Percentiles rank a stretch among this genome's conserved stretches.
Evolutionary conservation across 2,329 filamentous ascomycete genomes (phyloP).

Genomic region (Aureobasidium vineae): DNA sequence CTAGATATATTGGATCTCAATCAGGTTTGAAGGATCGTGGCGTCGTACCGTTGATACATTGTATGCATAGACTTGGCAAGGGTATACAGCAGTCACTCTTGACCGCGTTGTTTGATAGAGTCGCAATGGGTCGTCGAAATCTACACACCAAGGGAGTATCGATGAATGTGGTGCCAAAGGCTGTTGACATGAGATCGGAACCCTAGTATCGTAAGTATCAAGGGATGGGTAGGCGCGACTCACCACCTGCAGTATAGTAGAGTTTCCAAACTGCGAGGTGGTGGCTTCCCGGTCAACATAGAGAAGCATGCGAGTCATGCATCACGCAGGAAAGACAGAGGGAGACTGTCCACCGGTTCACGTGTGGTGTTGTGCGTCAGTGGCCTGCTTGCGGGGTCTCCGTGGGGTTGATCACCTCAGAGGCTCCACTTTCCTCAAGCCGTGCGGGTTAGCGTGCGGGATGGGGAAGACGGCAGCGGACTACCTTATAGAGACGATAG

Average conservation of each 20-base stretch:
- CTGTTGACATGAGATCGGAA: not conserved
- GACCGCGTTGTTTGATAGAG: not conserved
- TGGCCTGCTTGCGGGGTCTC: not conserved
- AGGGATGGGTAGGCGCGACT: not conserved
- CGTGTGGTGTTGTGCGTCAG: not conserved
- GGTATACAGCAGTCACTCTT: not conserved
- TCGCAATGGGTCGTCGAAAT: too few species aligned
- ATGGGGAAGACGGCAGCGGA: not conserved
- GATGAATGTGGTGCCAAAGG: not conserved
- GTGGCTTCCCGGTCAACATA: not conserved
- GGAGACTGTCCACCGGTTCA: conserved; percentile 4
- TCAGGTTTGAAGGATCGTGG: not conserved
- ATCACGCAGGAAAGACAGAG: not conserved
- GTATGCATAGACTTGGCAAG: not conserved
- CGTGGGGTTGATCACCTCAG: not conserved
- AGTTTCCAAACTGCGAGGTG: not conserved
- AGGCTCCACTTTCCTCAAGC: not conserved
- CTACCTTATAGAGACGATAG: not conserved
- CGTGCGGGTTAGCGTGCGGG: conserved; percentile 9
- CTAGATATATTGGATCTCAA: not conserved
- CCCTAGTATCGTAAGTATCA: not conserved
- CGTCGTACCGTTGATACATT: not conserved
- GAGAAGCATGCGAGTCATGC: not conserved
- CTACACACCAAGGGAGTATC: too few species aligned
- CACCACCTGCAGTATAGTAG: not conserved